These are phyloP conservation scores for Flaveria bidentis DNA, from an alignment of 129 eudicot species.

Conservation along the genomic window DNA sequence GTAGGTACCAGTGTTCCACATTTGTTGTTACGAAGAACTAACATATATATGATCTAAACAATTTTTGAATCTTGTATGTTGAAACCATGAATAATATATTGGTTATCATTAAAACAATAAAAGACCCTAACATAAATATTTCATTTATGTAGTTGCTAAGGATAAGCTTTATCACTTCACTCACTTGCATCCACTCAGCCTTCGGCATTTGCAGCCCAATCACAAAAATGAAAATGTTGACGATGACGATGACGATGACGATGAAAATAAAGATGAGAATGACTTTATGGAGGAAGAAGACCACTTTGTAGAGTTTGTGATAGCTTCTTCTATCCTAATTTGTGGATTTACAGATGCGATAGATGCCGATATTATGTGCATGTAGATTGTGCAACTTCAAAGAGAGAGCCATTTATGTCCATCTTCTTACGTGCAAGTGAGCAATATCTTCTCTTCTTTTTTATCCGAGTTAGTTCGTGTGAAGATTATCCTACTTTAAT, in stretches of 20 bases:
- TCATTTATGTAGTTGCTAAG: neutral
- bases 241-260: neutral
- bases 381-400: neutral
- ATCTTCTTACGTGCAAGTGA: neutral
- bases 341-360: slow-evolving; percentile 2
- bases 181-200: neutral
- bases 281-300: neutral
- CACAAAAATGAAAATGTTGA: neutral
- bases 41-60: no score
- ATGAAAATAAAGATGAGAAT: no score
- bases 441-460: neutral
- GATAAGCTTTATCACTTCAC: neutral
- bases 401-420: neutral
- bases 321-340: neutral
- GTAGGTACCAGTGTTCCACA: no score
- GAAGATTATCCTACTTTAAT: no score
- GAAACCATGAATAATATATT: neutral
- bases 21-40: no score
- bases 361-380: neutral
- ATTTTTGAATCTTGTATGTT: neutral
- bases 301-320: neutral
- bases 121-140: no score
- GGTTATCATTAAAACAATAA: no score
- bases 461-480: no score
- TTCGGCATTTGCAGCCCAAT: neutral